These are phyloP conservation scores for Torrubiella hemipterigena DNA, from an alignment of 2,329 filamentous ascomycete genomes.

Conservation along the genomic window DNA sequence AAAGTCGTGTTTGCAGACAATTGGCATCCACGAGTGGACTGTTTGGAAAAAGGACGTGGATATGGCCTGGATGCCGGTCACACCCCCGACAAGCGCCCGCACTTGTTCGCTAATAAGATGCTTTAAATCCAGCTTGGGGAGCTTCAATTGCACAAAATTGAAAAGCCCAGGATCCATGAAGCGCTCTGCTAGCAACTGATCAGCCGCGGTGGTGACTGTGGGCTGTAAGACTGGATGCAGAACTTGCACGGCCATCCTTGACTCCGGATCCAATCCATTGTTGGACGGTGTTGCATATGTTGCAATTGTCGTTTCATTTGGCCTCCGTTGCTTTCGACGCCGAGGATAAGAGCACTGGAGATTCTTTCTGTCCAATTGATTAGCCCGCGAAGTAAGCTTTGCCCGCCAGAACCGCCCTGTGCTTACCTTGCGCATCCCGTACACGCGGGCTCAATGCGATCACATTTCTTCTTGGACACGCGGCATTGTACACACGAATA, in stretches of 20 bases:
- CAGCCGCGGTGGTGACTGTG: background rate
- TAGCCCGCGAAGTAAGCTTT: background rate
- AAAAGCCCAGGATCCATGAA: conserved; percentile 5
- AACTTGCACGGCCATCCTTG: background rate
- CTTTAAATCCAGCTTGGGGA: conserved; percentile 2
- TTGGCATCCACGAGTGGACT: conserved; percentile 9
- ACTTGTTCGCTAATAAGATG: conserved; percentile 2
- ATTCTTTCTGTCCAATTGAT: background rate
- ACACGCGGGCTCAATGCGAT: background rate
- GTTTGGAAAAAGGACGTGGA: conserved; percentile 7
- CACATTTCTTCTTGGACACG: background rate
- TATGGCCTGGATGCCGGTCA: conserved; percentile 6
- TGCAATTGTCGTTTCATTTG: background rate
- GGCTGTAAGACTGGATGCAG: background rate
- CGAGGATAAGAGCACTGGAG: conserved; percentile 1
- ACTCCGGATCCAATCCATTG: background rate
- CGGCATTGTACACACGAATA: background rate
- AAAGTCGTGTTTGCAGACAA: conserved; percentile 6
- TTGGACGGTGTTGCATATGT: background rate
- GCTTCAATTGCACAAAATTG: conserved; percentile 3
- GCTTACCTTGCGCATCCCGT: background rate
- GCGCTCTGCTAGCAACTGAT: background rate
- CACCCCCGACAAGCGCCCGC: conserved; percentile 3
- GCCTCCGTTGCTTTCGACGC: conserved; percentile 1
- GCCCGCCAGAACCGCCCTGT: background rate